Evolutionary conservation across 2,329 filamentous ascomycete species (phyloP).

Genomic region (Anthostomella pinea): DNA sequence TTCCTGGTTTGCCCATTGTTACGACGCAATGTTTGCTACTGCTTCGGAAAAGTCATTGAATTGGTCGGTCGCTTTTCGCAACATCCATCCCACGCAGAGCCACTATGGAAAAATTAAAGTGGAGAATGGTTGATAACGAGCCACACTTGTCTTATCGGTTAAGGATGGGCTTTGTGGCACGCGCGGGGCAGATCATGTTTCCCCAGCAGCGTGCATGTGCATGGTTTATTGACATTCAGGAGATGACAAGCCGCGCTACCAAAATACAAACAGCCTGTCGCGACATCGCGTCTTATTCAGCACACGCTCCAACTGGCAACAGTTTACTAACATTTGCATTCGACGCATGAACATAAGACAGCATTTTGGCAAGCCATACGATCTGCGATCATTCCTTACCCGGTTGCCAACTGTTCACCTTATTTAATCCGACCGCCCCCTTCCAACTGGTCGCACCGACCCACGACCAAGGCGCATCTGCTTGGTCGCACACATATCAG

Average conservation of each 20-base stretch:
- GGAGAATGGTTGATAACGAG: slow-evolving; percentile 11
- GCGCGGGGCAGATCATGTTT: slow-evolving; percentile 13
- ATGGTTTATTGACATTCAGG: slow-evolving; percentile 6
- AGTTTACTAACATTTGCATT: too few relatives aligned
- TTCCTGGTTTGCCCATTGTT: slow-evolving; percentile 19
- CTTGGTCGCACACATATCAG: too few relatives aligned
- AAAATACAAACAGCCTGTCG: slow-evolving; percentile 9
- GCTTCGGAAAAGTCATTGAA: background rate
- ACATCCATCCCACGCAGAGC: too few relatives aligned
- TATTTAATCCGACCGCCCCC: background rate
- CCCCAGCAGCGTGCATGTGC: slow-evolving; percentile 15
- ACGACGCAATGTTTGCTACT: background rate
- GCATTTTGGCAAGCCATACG: too few relatives aligned
- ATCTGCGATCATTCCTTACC: too few relatives aligned
- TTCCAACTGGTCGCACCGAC: background rate
- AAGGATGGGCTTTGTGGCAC: background rate
- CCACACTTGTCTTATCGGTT: slow-evolving; percentile 3
- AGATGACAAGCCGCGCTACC: slow-evolving; percentile 1
- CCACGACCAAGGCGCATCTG: too few relatives aligned
- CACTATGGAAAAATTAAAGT: slow-evolving; percentile 25
- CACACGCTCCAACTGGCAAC: background rate
- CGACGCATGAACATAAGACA: too few relatives aligned
- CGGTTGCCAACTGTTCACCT: too few relatives aligned
- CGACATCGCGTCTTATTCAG: background rate
- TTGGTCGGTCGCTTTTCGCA: too few relatives aligned